Evolutionary conservation across 768 basidiomycete species (phyloP), one percentile per base, ranked within the genome.

Genomic region (Tephrocybe sp.): DNA sequence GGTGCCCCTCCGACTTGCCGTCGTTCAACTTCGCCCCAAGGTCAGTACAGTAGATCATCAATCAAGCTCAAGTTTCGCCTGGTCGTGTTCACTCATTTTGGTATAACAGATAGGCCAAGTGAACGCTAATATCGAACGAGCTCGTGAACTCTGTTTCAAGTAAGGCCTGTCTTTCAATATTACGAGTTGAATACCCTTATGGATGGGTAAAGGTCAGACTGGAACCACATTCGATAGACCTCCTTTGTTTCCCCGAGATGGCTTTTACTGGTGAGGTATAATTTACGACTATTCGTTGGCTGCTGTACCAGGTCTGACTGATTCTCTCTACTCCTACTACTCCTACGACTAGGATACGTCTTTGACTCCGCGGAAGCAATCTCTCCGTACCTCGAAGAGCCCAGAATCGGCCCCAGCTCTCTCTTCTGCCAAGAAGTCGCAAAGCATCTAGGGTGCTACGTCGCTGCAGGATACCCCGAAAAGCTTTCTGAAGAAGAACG

Each of bases 201-300:
- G n/a, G n/a, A n/a, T n/a, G n/a, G n/a, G n/a, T n/a, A n/a, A n/a
- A n/a, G n/a, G n/a, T n/a, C 39, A 94, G 91, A 44, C 67, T 94
- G n/a, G 58, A 73, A 31, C 87, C 89, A 0, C 69, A 76, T 37
- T 80, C 86, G 3, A 64, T 94, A 8, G 93, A 97, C 62, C 74
- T 95, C 22, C 68, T 95, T 9, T 93, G 93, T 63, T 74, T 77
- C 29, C 90, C 92, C 1, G 94, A 97, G 69, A 93, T 94, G 90
- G 78, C 81, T 16, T 84, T 94, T 58, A 84, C 80, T 9, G 88
- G 87, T 88, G 56, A 52, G 71, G 52, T 49, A 52, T 38, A 39
- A n/a, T n/a, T n/a, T n/a, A n/a, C n/a, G n/a, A n/a, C n/a, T n/a
- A n/a, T n/a, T n/a, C n/a, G n/a, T n/a, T n/a, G n/a, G n/a, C n/a